Base-by-base conservation (phyloP, 306 rosid species). In the Dryas drummondii region DNA sequence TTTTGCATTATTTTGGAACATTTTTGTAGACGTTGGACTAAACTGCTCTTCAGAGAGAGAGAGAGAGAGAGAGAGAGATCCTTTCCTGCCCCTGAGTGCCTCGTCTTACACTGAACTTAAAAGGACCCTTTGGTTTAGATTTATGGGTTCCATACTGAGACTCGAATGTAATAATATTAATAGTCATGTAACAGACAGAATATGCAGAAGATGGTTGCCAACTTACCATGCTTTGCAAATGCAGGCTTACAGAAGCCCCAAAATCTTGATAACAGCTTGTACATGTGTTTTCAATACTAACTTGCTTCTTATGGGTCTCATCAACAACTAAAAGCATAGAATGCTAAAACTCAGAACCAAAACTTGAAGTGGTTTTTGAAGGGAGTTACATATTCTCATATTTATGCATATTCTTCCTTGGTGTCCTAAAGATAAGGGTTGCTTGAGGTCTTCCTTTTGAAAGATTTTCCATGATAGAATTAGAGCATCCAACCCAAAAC, bases 1-100 rank as follows among this genome's bases (percentile, higher is more conserved):
- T 47, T 49, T 14, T 51, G 19, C 59, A 68, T 26, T 49, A 53
- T 22, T 45, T 45, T 45, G 46, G 71, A 66, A 47, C 71, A 10
- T 17, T 68, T 66, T 6, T 67, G 51, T 45, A 45, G 70, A 46
- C 27, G 44, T 17, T 66, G 70, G 52, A 42, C 52, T 66, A 9
- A 45, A 45, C 15, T 16, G 40, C 40, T 17, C 70, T 66, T 45
- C 40, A 5, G 9, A 46, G 49, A 46, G 49, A 46, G 9, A 46
- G 9, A 45, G 50, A 42, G 15, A 64, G 46, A 61, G 9, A 45
- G 50, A 42, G 15, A 64, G 46, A 61, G 47, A 61, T 61, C 45
- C 10, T 58, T 26, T 37, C 37, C 64, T 11, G 32, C 64, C 1
- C 66, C 14, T 17, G 15, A 63, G 66, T 61, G 47, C 66, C 14